Evolutionary conservation across 768 basidiomycete genomes (phyloP).

Genomic region (Xerocomellus amylosporus): DNA sequence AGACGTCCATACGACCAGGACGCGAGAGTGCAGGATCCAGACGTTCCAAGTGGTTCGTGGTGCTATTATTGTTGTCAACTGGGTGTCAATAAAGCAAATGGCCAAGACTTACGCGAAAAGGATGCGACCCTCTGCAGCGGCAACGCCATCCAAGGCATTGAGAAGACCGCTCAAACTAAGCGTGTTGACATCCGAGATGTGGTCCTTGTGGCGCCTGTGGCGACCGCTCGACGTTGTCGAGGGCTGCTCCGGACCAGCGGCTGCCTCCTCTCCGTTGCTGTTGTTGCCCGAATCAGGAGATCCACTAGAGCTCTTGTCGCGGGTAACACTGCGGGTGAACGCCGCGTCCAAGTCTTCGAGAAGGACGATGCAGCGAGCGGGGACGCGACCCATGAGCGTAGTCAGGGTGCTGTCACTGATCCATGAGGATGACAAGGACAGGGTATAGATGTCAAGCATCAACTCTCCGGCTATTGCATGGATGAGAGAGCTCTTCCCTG

Average conservation of each 20-base stretch:
- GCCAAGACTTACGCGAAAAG: constrained; percentile 73
- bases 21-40: constrained; percentile 90
- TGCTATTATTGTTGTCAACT: constrained; percentile 40
- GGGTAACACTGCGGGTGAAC: constrained; percentile 71
- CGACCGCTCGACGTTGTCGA: constrained; percentile 36
- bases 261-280: constrained; percentile 35
- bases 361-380: constrained; percentile 80
- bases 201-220: constrained; percentile 49
- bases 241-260: constrained; percentile 27
- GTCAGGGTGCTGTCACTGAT: constrained; percentile 85
- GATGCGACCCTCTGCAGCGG: constrained; percentile 82
- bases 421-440: constrained; percentile 83
- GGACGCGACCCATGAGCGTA: constrained; percentile 83
- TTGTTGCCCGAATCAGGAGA: constrained; percentile 38
- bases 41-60: constrained; percentile 88
- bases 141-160: constrained; percentile 84
- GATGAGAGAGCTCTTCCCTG: constrained; percentile 83
- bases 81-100: neutral
- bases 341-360: constrained; percentile 91
- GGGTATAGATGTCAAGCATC: constrained; percentile 88
- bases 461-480: constrained; percentile 87
- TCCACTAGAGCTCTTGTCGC: constrained; percentile 54
- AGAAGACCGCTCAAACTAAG: constrained; percentile 77
- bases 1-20: constrained; percentile 90
- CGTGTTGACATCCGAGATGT: constrained; percentile 75